These are phyloP conservation scores for Dichotomopilus funicola DNA, from an alignment of 2,329 filamentous ascomycete species.

Conservation along the genomic window DNA sequence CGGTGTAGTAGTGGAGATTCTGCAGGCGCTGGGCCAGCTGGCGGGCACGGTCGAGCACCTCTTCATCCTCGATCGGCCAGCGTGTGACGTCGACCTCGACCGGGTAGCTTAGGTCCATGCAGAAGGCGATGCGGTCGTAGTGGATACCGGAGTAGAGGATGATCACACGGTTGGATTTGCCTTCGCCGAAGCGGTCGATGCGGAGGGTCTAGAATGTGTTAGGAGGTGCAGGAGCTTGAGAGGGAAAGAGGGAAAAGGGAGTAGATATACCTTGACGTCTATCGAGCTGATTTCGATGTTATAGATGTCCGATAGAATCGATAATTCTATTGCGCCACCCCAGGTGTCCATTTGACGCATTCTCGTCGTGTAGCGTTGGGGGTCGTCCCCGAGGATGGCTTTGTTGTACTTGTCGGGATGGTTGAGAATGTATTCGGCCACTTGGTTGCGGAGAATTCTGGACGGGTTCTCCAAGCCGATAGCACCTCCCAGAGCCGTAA, in stretches of 20 bases:
- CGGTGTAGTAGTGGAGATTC: constrained; percentile 77
- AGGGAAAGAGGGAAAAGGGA: too few relatives aligned
- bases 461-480: constrained; percentile 23
- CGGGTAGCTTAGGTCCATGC: constrained; percentile 50
- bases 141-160: constrained; percentile 89
- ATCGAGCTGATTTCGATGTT: constrained; percentile 78
- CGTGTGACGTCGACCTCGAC: constrained; percentile 67
- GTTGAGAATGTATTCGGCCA: constrained; percentile 70
- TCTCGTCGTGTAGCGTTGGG: constrained; percentile 71
- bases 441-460: constrained; percentile 61
- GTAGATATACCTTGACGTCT: constrained; percentile 55
- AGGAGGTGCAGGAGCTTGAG: neutral
- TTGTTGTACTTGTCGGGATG: constrained; percentile 67
- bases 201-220: constrained; percentile 24
- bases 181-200: constrained; percentile 74
- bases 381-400: constrained; percentile 67
- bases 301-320: constrained; percentile 78
- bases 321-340: constrained; percentile 88
- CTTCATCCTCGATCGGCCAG: constrained; percentile 50
- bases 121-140: constrained; percentile 82
- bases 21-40: constrained; percentile 59
- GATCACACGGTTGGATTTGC: constrained; percentile 61
- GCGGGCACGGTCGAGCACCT: constrained; percentile 63
- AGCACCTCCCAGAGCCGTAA: constrained; percentile 71
- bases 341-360: constrained; percentile 76